Evolutionary conservation across 208 protist species (phyloP).

Genomic region (Trypanosoma brucei): DNA sequence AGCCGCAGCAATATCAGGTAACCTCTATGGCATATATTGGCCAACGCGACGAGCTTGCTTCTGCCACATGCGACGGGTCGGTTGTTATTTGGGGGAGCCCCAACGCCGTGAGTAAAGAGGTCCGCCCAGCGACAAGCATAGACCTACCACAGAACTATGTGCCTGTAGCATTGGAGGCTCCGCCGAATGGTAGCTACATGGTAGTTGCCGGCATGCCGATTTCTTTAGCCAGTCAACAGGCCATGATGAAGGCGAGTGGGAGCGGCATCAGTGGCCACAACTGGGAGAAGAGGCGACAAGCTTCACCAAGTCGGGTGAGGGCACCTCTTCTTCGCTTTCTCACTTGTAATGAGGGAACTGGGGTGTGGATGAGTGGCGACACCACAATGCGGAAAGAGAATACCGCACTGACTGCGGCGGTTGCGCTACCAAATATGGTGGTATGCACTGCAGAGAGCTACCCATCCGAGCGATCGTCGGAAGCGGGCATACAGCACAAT

Average conservation of each 20-base stretch:
- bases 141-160: conserved; percentile 46
- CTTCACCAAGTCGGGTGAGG: conserved; percentile 1
- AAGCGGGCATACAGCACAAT: conserved; percentile 32
- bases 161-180: conserved; percentile 50
- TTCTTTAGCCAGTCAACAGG: conserved; percentile 23
- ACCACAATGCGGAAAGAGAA: conserved; percentile 44
- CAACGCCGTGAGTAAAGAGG: conserved; percentile 22
- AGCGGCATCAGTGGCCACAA: conserved; percentile 2
- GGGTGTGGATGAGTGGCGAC: conserved; percentile 55
- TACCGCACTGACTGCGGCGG: conserved; percentile 53
- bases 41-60: conserved; percentile 68
- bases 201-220: conserved; percentile 52
- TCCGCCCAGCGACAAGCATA: conserved; percentile 16
- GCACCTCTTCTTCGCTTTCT: conserved; percentile 43
- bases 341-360: conserved; percentile 48
- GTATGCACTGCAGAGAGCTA: conserved; percentile 57
- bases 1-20: conserved; percentile 25
- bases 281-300: conserved; percentile 6
- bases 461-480: conserved; percentile 4
- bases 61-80: conserved; percentile 54
- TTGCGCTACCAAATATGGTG: conserved; percentile 49
- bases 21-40: conserved; percentile 68
- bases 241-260: conserved; percentile 18
- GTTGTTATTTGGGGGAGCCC: conserved; percentile 64
- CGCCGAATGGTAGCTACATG: conserved; percentile 54